Evolutionary conservation across 1,284 basidiomycete species (phyloP).

Genomic region (Cryptococcus wingfieldii): DNA sequence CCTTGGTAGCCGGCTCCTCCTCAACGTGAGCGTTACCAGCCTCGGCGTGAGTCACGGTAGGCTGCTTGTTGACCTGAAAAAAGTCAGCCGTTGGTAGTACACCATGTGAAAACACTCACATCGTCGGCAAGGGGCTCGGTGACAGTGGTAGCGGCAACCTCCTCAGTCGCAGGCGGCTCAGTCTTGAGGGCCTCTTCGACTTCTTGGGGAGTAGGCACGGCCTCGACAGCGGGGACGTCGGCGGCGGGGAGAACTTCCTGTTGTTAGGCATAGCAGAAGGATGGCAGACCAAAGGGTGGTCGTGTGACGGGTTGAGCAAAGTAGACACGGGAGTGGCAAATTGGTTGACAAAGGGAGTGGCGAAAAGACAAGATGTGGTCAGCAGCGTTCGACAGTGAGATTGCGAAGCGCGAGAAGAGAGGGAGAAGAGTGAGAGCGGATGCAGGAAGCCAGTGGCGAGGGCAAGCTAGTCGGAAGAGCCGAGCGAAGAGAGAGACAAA

Average conservation of each 20-base stretch:
- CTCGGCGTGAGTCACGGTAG: conserved; percentile 35
- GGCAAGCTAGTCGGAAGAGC: too few relatives aligned
- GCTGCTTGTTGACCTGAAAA: conserved; percentile 25
- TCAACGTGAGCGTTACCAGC: conserved; percentile 32
- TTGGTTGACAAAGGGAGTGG: conserved; percentile 59
- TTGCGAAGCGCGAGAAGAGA: background rate
- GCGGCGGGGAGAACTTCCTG: conserved; percentile 9
- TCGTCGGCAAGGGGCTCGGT: conserved; percentile 23
- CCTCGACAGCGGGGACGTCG: conserved; percentile 12
- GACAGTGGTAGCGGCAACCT: conserved; percentile 17
- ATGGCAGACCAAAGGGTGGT: conserved; percentile 3
- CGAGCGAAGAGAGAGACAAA: too few relatives aligned
- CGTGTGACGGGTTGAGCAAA: conserved; percentile 3
- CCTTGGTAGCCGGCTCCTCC: conserved; percentile 28
- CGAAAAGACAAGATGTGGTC: conserved; percentile 40
- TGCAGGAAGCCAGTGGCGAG: too few relatives aligned
- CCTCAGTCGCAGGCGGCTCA: conserved; percentile 16
- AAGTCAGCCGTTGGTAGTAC: background rate
- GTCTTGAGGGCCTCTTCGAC: conserved; percentile 19
- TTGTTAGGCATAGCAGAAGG: conserved; percentile 5
- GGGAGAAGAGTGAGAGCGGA: conserved; percentile 5
- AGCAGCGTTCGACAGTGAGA: background rate
- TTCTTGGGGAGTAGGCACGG: conserved; percentile 24
- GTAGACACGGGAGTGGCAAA: conserved; percentile 7
- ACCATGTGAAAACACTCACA: conserved; percentile 10